phyloP scores from a whole-genome alignment of 176 grass and related monocot species.

The Aegilops bicornis region DNA sequence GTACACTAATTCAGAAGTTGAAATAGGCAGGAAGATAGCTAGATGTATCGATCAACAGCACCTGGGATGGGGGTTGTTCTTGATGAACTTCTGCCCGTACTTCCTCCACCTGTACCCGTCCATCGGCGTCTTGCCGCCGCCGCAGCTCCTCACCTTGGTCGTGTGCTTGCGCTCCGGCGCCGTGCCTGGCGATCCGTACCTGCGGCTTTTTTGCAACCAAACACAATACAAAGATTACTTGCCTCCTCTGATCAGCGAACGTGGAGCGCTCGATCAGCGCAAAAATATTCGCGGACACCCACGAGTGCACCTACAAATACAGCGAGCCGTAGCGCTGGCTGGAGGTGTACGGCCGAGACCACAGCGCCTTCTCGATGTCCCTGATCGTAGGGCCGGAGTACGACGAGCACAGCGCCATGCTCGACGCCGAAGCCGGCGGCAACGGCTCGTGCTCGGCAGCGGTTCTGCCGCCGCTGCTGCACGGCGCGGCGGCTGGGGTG shows the following conservation, averaged over 20 bases:
- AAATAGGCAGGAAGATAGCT: neutral
- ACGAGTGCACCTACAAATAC: conserved; percentile 35
- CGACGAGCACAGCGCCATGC: conserved; percentile 41
- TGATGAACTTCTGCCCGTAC: conserved; percentile 84
- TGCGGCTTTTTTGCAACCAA: conserved; percentile 14
- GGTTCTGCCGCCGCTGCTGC: neutral
- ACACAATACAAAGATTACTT: neutral
- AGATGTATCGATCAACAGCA: conserved; percentile 11
- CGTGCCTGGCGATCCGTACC: conserved; percentile 16
- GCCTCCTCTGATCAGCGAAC: neutral
- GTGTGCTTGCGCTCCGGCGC: conserved; percentile 49
- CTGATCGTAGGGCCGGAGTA: conserved; percentile 69
- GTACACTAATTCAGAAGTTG: neutral
- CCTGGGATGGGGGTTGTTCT: conserved; percentile 79
- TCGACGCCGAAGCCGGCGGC: conserved; percentile 26
- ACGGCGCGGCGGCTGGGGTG: neutral
- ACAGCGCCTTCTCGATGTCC: conserved; percentile 64
- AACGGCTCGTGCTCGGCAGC: neutral
- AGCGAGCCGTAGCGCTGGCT: conserved; percentile 22
- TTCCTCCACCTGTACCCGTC: conserved; percentile 88
- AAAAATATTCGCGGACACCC: neutral
- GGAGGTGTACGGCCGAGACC: neutral
- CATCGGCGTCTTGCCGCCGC: conserved; percentile 42
- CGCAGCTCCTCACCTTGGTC: conserved; percentile 53
- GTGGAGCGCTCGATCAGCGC: neutral